A percentile compares a stretch with the other conserved stretches of the same genome.
phyloP scores from a whole-genome alignment of 1,284 basidiomycete genomes.

The Leccinum proliferum region DNA sequence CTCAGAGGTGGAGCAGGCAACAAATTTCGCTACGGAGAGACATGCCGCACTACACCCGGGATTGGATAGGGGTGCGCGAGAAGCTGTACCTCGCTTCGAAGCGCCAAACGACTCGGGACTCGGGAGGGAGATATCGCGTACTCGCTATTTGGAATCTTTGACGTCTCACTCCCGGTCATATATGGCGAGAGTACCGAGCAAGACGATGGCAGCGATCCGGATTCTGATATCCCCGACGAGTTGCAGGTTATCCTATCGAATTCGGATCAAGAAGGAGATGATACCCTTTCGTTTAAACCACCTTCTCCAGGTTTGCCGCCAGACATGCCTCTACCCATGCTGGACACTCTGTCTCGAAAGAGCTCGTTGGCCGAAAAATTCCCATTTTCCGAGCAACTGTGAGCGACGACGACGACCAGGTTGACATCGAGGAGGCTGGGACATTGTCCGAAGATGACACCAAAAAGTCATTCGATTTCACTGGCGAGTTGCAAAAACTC shows the following conservation, averaged over 20 bases:
- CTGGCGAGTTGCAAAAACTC: constrained; percentile 68
- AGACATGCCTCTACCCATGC: constrained; percentile 33
- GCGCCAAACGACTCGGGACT: too few species aligned
- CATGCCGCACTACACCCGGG: too few species aligned
- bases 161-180: too few species aligned
- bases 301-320: constrained; percentile 41
- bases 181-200: constrained; percentile 22
- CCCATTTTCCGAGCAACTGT: constrained; percentile 44
- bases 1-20: too few species aligned
- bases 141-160: too few species aligned
- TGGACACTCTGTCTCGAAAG: constrained; percentile 15
- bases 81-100: too few species aligned
- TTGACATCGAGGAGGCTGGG: constrained; percentile 42
- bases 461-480: constrained; percentile 83
- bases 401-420: constrained; percentile 40
- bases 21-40: too few species aligned
- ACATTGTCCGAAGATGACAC: constrained; percentile 51
- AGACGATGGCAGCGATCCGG: constrained; percentile 52
- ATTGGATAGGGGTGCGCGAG: too few species aligned
- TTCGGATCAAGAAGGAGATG: constrained; percentile 38
- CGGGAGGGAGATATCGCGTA: too few species aligned
- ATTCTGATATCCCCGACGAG: constrained; percentile 74
- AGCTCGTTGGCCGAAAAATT: constrained; percentile 12
- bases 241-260: constrained; percentile 58
- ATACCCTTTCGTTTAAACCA: constrained; percentile 37